Evolutionary conservation across 2,329 filamentous ascomycete species (phyloP).

Genomic region (Colletotrichum paranaense): DNA sequence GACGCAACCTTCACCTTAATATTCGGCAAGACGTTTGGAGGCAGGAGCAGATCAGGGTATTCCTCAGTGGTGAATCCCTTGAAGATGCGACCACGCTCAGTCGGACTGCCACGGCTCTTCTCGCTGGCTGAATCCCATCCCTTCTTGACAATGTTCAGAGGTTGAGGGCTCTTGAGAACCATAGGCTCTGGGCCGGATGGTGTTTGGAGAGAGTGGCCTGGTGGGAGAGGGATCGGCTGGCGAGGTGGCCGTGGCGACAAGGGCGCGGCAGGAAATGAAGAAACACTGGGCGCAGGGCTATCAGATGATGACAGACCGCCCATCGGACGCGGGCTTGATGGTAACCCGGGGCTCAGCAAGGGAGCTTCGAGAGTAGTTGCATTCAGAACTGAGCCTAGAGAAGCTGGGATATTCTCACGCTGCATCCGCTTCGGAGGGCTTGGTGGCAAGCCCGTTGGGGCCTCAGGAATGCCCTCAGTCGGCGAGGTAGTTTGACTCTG

Average conservation of each 20-base stretch:
- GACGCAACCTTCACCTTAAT: slow-evolving; percentile 90
- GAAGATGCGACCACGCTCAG: slow-evolving; percentile 69
- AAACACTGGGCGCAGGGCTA: slow-evolving; percentile 62
- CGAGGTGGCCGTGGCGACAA: slow-evolving; percentile 80
- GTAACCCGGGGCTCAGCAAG: slow-evolving; percentile 70
- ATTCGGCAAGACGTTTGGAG: slow-evolving; percentile 88
- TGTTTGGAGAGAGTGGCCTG: slow-evolving; percentile 74
- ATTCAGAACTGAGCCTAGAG: slow-evolving; percentile 64
- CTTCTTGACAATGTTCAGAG: slow-evolving; percentile 52
- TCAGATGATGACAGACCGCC: slow-evolving; percentile 35
- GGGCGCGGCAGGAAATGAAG: slow-evolving; percentile 70
- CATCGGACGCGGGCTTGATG: slow-evolving; percentile 68
- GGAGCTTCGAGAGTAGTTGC: slow-evolving; percentile 50
- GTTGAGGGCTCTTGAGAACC: slow-evolving; percentile 52
- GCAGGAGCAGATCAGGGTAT: slow-evolving; percentile 85
- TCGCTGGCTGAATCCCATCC: slow-evolving; percentile 43
- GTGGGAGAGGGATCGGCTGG: slow-evolving; percentile 78
- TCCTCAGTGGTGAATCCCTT: slow-evolving; percentile 86
- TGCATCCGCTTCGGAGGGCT: slow-evolving; percentile 51
- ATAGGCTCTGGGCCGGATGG: slow-evolving; percentile 47
- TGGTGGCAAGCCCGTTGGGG: slow-evolving; percentile 47
- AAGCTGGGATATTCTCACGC: slow-evolving; percentile 56
- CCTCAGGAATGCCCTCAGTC: slow-evolving; percentile 48
- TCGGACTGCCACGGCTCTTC: slow-evolving; percentile 50
- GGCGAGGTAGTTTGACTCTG: slow-evolving; percentile 55